These are phyloP conservation scores for Fusarium clavum DNA, from an alignment of 2,329 filamentous ascomycete genomes.

Conservation along the genomic window DNA sequence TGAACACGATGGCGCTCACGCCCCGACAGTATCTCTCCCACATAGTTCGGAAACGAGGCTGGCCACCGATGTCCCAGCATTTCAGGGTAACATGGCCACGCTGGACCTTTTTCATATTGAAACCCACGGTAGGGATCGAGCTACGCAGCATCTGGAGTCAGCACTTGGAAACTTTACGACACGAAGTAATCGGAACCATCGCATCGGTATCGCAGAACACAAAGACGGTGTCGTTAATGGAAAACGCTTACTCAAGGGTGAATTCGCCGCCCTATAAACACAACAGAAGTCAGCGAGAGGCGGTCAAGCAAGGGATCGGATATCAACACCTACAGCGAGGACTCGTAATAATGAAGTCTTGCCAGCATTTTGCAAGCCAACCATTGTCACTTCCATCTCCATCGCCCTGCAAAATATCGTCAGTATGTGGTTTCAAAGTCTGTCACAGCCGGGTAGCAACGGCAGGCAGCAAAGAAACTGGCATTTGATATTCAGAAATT, in stretches of 20 bases:
- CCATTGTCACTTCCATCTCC: slow-evolving; percentile 99
- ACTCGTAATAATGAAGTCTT: slow-evolving; percentile 96
- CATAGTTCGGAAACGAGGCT: slow-evolving; percentile 97
- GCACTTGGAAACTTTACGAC: slow-evolving; percentile 38
- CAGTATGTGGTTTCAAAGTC: slow-evolving; percentile 42
- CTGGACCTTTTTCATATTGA: slow-evolving; percentile 99
- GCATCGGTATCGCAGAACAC: slow-evolving; percentile 7
- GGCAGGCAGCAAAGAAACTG: slow-evolving; percentile 13
- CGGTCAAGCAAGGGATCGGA: slow-evolving; percentile 14
- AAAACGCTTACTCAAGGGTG: slow-evolving; percentile 87
- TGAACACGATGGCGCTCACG: slow-evolving; percentile 98
- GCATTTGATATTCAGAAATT: slow-evolving; percentile 18
- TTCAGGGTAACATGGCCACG: slow-evolving; percentile 98
- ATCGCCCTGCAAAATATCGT: slow-evolving; percentile 76
- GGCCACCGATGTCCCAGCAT: slow-evolving; percentile 98
- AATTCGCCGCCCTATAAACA: slow-evolving; percentile 88
- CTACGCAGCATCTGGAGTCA: slow-evolving; percentile 66
- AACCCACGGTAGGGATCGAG: slow-evolving; percentile 97
- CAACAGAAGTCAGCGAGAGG: slow-evolving; percentile 38
- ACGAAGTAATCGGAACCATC: slow-evolving; percentile 6
- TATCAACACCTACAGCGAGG: slow-evolving; percentile 80
- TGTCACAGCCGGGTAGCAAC: slow-evolving; percentile 16
- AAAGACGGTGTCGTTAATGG: slow-evolving; percentile 28
- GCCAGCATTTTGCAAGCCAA: slow-evolving; percentile 96
- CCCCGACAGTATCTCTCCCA: slow-evolving; percentile 99